Base-by-base conservation (phyloP, 2,329 filamentous ascomycete genomes). In the Talaromyces sp. region DNA sequence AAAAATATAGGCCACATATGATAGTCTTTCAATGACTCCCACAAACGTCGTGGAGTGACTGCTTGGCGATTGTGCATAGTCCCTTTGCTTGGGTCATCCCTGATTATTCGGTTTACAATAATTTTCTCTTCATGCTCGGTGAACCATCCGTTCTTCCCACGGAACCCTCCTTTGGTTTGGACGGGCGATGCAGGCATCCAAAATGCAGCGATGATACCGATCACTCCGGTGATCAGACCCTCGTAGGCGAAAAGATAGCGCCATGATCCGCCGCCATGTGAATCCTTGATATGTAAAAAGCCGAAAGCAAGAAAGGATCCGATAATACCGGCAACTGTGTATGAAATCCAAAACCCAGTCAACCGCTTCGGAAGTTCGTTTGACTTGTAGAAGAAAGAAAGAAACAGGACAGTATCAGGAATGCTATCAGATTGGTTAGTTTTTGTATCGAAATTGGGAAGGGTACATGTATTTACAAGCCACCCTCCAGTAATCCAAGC, bases 31-130 rank as follows among this genome's bases (percentile, higher is more conserved):
- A 84, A 65, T 61, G 80, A 81, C 33, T 82, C 71, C 78, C 80
- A 83, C 15, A 87, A 73, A 68, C 83, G 81, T 15, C 66, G 71
- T 1, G 76, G 70, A 0, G 77, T 80, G 1, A 87, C 73, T 0
- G 79, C 81, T 67, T 86, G 80, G 1, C 83, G 70, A 43, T 85
- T 86, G 70, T 85, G 82, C 84, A 86, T 86, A 5, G 7, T 58
- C n/a, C 56, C 25, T 69, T 86, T 86, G 43, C 78, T 80, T 0
- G 82, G 82, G 61, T 84, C 82, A 45, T 84, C 82, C 2, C 82
- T 76, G n/a, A 84, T 71, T 25, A 87, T 79, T 31, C 82, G 82
- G 70, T 89, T 90, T 25, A 89, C 83, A 82, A 90, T 86, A 68
- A 90, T 89, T 35, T 83, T 81, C 69, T 90, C 88, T 72, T 91